These are phyloP conservation scores for Allodekkera sacchari DNA, from an alignment of 805 yeast species.

Conservation along the genomic window DNA sequence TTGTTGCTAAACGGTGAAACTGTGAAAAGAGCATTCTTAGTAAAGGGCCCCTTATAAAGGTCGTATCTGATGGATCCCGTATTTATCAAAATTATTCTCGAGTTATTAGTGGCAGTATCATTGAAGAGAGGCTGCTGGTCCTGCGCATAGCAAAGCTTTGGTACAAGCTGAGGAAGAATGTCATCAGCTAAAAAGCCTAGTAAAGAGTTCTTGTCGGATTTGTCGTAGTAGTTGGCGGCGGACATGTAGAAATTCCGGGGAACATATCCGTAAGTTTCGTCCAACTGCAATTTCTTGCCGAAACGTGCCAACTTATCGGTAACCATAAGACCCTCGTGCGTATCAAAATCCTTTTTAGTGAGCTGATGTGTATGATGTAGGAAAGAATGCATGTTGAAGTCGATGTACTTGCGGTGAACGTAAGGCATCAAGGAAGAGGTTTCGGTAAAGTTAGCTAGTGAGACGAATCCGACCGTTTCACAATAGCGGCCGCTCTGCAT, in stretches of 20 bases:
- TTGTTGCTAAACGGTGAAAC: slow-evolving; percentile 79
- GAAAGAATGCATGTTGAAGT: slow-evolving; percentile 70
- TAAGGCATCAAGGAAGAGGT: slow-evolving; percentile 6
- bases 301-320: slow-evolving; percentile 31
- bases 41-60: slow-evolving; percentile 75
- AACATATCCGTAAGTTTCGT: slow-evolving; percentile 56
- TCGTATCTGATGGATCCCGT: slow-evolving; percentile 89
- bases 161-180: slow-evolving; percentile 33
- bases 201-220: slow-evolving; percentile 42
- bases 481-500: slow-evolving; percentile 91
- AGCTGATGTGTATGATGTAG: slow-evolving; percentile 43
- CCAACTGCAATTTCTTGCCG: slow-evolving; percentile 44
- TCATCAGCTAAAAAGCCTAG: slow-evolving; percentile 49
- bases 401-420: slow-evolving; percentile 66
- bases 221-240: slow-evolving; percentile 46
- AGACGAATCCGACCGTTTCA: slow-evolving; percentile 87
- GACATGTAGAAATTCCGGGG: slow-evolving; percentile 57
- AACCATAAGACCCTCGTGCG: slow-evolving; percentile 44
- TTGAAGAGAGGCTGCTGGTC: slow-evolving; percentile 4
- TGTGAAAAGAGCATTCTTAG: slow-evolving; percentile 69
- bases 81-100: slow-evolving; percentile 59
- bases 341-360: slow-evolving; percentile 33
- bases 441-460: slow-evolving; percentile 28
- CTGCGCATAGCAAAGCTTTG: slow-evolving; percentile 14
- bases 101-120: slow-evolving; percentile 24